Conservation (phyloP, 768 basidiomycete species). For the Lactarius vividus region DNA sequence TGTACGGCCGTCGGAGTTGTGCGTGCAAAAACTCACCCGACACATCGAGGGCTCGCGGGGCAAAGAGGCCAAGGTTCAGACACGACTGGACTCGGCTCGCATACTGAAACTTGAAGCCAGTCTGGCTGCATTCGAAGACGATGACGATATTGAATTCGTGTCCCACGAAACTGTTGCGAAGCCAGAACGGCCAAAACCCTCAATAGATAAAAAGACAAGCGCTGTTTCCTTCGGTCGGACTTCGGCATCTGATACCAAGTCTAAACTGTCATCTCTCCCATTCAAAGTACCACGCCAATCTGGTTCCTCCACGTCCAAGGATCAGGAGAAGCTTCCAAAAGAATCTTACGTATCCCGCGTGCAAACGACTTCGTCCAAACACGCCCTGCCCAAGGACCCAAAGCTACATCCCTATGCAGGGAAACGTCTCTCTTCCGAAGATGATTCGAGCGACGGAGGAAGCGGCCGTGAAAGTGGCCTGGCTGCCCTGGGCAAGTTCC, state of each 20-base stretch:
- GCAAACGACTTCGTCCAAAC: constrained; percentile 36
- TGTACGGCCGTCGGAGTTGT: constrained; percentile 52
- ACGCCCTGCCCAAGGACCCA: constrained; percentile 18
- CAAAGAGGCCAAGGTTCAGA: constrained; percentile 46
- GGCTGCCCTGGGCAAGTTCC: constrained; percentile 24
- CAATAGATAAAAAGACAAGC: constrained; percentile 8
- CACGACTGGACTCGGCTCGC: constrained; percentile 55
- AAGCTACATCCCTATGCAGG: not conserved
- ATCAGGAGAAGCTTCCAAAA: constrained; percentile 40
- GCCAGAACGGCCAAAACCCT: constrained; percentile 4
- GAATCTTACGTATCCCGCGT: constrained; percentile 37
- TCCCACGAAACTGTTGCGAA: constrained; percentile 36
- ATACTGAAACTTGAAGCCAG: constrained; percentile 65
- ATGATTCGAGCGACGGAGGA: constrained; percentile 43
- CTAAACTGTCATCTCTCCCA: constrained; percentile 7
- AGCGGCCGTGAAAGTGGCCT: constrained; percentile 38
- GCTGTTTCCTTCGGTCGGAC: not conserved
- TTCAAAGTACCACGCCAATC: constrained; percentile 23
- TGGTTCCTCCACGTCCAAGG: constrained; percentile 31
- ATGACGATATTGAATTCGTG: constrained; percentile 58
- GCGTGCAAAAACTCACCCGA: constrained; percentile 64
- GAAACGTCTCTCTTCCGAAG: constrained; percentile 26
- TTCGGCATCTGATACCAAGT: not conserved
- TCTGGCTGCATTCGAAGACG: constrained; percentile 60
- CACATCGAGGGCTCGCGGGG: constrained; percentile 59